Conservation (phyloP, 306 rosid species). For the Prunus campanulata region DNA sequence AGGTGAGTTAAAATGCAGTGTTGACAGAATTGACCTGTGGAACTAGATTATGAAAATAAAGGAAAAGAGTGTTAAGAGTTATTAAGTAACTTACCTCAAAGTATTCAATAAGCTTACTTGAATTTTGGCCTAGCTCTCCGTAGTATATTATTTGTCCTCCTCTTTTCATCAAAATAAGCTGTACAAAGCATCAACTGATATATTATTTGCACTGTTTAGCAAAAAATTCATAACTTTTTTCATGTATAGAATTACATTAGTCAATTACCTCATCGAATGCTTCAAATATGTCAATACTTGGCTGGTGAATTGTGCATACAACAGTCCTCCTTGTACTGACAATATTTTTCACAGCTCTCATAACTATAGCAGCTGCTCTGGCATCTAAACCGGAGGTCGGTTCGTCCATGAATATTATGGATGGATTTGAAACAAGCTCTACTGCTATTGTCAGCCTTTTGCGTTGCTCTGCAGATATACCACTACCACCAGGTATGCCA, state of each 20-base stretch:
- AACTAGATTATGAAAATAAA: neutral
- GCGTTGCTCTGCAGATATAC: slow-evolving; percentile 52
- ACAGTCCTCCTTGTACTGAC: slow-evolving; percentile 19
- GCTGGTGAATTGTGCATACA: slow-evolving; percentile 31
- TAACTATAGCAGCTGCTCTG: slow-evolving; percentile 30
- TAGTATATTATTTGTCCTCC: slow-evolving; percentile 57
- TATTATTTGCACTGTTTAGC: neutral
- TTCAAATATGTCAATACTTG: slow-evolving; percentile 28
- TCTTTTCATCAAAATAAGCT: slow-evolving; percentile 53
- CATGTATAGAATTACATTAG: neutral
- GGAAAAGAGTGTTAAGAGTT: neutral
- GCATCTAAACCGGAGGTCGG: slow-evolving; percentile 30
- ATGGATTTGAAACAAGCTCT: slow-evolving; percentile 47
- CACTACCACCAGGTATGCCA: slow-evolving; percentile 39
- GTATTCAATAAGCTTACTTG: slow-evolving; percentile 42
- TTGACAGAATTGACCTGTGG: neutral
- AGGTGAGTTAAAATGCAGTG: neutral
- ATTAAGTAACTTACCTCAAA: slow-evolving; percentile 40
- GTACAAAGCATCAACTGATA: neutral
- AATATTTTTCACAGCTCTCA: slow-evolving; percentile 28
- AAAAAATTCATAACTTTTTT: neutral
- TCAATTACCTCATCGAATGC: slow-evolving; percentile 24
- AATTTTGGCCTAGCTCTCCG: slow-evolving; percentile 48
- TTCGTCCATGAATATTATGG: slow-evolving; percentile 26
- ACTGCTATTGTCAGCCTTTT: slow-evolving; percentile 57